Base-by-base conservation (phyloP, 495 filamentous ascomycete genomes). In the Apiosordaria backusii region DNA sequence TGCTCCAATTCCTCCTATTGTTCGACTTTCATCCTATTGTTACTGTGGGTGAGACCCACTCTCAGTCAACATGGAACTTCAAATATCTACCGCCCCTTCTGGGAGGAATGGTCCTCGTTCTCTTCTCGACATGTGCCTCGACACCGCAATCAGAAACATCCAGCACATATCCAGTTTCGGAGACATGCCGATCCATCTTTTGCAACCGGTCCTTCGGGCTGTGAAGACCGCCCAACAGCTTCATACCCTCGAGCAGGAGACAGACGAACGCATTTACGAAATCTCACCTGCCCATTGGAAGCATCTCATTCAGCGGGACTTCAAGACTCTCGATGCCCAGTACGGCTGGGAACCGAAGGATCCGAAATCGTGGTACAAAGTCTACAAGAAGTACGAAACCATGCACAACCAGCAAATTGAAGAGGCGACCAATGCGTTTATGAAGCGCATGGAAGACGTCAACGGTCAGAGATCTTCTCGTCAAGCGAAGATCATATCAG, bases 331-430 rank as follows among this genome's bases (percentile, higher is more conserved):
- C 16, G 23, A 53, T 2, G 60, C 40, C 19, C 66, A 69, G 50
- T 23, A 78, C 40, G 61, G 70, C 27, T 78, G 68, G 53, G 65
- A 67, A 13, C 75, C 79, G 2, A 70, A 66, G 22, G 65, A 80
- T 26, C 75, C 74, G 1, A 69, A 65, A 54, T 67, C 65, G 50
- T 82, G 79, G 79, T 65, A 71, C 63, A 74, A 76, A 27, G 66
- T 81, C 50, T 81, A 77, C 40, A 60, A 68, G 24, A 72, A 73
- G 61, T 81, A 82, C 69, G 63, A 79, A 54, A 65, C 71, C 53
- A 61, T 82, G 70, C 74, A 79, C 61, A 68, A 81, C 73, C 76
- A 85, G 73, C 70, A 83, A 79, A 79, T 82, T 75, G 75, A 81
- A 74, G 74, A 77, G 72, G 75, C 83, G 71, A 71, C 80, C 68